Conservation (phyloP, 78 protist genomes). For the Mastigamoeba balamuthi region DNA sequence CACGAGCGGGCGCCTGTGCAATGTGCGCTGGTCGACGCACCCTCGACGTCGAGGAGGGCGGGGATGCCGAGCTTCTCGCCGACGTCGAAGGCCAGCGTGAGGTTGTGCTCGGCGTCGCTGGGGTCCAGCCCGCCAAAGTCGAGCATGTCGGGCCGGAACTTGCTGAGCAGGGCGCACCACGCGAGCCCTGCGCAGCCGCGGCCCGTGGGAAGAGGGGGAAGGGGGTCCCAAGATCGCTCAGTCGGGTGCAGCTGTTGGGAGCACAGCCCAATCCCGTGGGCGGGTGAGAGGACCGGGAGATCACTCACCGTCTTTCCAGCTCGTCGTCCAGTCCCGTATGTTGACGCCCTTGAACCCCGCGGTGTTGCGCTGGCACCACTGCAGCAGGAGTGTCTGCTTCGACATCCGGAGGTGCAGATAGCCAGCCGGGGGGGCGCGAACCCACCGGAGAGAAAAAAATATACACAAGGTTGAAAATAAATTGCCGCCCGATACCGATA, state of each 20-base stretch:
- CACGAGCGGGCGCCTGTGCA: too few relatives aligned
- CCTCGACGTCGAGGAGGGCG: conserved; percentile 59
- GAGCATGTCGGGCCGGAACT: conserved; percentile 63
- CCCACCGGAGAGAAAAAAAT: too few relatives aligned
- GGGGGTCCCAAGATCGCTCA: too few relatives aligned
- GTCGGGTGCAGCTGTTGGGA: too few relatives aligned
- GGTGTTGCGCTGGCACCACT: conserved; percentile 57
- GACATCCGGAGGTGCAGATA: too few relatives aligned
- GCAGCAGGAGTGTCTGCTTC: too few relatives aligned
- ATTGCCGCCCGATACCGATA: too few relatives aligned
- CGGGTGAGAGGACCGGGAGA: neutral
- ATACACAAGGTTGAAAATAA: too few relatives aligned
- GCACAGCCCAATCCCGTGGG: too few relatives aligned
- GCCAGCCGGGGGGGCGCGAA: too few relatives aligned
- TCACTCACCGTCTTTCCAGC: conserved; percentile 7
- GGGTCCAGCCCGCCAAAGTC: conserved; percentile 26
- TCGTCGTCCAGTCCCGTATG: conserved; percentile 39
- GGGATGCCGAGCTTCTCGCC: conserved; percentile 71
- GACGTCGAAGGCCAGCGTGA: conserved; percentile 58
- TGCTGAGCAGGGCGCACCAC: conserved; percentile 59
- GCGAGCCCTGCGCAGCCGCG: conserved; percentile 56
- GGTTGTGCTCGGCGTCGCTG: conserved; percentile 34
- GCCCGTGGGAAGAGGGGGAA: too few relatives aligned
- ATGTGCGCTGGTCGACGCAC: too few relatives aligned
- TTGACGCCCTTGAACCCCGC: conserved; percentile 23